A percentile compares a stretch with the other conserved stretches of the same genome.
phyloP scores from a whole-genome alignment of 2,329 filamentous ascomycete genomes.

The Dichotomopilus funicola region DNA sequence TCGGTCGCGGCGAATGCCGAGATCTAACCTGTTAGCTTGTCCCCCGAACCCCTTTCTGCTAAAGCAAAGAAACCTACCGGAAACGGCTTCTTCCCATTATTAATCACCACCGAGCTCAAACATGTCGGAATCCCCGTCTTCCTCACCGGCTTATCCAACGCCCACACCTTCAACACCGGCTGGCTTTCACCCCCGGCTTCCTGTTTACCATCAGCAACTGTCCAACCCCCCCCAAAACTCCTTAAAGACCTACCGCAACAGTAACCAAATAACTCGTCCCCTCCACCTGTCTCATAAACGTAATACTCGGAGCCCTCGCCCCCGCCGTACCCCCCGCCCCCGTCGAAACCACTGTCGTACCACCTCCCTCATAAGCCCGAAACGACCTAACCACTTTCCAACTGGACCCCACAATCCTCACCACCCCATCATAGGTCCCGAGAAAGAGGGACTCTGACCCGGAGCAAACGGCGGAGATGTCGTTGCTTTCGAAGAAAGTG shows the following conservation, averaged over 20 bases:
- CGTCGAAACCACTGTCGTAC: not conserved
- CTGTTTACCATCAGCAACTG: constrained; percentile 17
- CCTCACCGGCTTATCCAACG: constrained; percentile 85
- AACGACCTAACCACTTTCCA: constrained; percentile 87
- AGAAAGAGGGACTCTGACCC: constrained; percentile 87
- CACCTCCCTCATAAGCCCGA: constrained; percentile 64
- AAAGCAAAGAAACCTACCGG: constrained; percentile 44
- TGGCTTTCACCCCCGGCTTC: constrained; percentile 38
- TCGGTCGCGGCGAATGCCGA: constrained; percentile 83
- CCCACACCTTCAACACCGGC: constrained; percentile 94
- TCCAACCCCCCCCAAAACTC: not conserved
- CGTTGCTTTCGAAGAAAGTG: constrained; percentile 72
- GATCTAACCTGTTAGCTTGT: constrained; percentile 43
- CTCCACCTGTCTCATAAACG: constrained; percentile 86
- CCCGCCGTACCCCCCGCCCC: constrained; percentile 47
- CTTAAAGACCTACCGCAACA: constrained; percentile 48
- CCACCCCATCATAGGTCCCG: constrained; percentile 74
- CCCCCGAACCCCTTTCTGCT: not conserved
- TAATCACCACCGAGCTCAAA: constrained; percentile 75
- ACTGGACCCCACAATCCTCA: constrained; percentile 78
- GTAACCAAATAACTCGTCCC: constrained; percentile 83
- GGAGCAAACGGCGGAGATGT: constrained; percentile 76
- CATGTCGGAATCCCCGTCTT: constrained; percentile 87
- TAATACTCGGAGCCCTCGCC: constrained; percentile 55
- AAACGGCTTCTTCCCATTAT: constrained; percentile 87